Base-by-base conservation (phyloP, 192 early-diverging fungal species). In the Coemansia sp. region DNA sequence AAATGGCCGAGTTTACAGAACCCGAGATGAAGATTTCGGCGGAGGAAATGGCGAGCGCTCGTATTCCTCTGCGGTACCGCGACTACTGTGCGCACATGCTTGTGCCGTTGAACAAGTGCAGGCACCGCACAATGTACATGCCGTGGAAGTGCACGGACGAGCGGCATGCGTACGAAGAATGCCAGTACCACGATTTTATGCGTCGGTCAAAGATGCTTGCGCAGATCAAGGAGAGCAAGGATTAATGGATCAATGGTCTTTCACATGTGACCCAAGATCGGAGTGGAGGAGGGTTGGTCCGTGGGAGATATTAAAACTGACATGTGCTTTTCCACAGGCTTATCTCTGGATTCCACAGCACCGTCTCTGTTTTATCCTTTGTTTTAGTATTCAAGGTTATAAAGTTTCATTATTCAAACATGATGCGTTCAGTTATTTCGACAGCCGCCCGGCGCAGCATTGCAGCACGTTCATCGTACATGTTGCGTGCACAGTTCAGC, bases 111-210 rank as follows among this genome's bases (percentile, higher is more conserved):
- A 94, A 98, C 89, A 89, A 93, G 73, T 98, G 96, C 82, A 82
- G 96, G 51, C 84, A 82, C 61, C 86, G 88, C 47, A 92, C 84
- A 68, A 89, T 83, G 70, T 95, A 93, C 74, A 57, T 94, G 61
- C 96, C 96, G 23, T 97, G 93, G 93, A 92, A 93, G 71, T 98
- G 96, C 84, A 88, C 88, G 74, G 82, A 88, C 52, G 93, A 96
- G 76, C 79, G 90, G 57, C 89, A 94, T 49, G 82, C 83, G 52
- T 98, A 92, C 75, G 90, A 92, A 73, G 93, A 97, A 70, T 98
- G 96, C 80, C 91, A 95, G 85, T 97, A 96, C 79, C 90, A 95
- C 61, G 96, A 98, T 57, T 75, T 81, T 68, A 75, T 81, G 73
- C 68, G 74, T 14, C 73, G 79, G 42, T 62, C 74, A 23, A 81